A percentile compares a stretch with the other conserved stretches of the same genome.
Evolutionary conservation across 768 basidiomycete species (phyloP).

Genomic region (Tylopilus rubrobrunneus): DNA sequence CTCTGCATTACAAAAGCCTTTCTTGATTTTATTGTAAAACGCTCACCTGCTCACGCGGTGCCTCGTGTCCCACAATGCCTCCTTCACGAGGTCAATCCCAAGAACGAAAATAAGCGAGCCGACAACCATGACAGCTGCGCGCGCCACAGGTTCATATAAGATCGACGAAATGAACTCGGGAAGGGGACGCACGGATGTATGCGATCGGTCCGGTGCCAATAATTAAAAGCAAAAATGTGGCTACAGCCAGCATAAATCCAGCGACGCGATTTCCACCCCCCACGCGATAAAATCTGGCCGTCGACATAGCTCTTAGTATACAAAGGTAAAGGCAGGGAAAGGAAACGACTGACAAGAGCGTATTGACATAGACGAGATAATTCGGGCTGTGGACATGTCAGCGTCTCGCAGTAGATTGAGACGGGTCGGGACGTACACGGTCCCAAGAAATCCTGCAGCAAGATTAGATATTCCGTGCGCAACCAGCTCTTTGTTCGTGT

Average conservation of each 20-base stretch:
- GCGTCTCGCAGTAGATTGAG: neutral
- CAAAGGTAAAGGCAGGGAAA: neutral
- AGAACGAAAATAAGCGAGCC: constrained; percentile 90
- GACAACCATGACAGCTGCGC: constrained; percentile 83
- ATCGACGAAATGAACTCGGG: neutral
- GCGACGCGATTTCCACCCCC: constrained; percentile 84
- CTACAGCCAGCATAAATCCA: constrained; percentile 79
- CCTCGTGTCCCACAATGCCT: constrained; percentile 94
- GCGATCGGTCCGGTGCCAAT: constrained; percentile 89
- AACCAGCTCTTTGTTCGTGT: constrained; percentile 90
- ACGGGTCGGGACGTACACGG: constrained; percentile 52
- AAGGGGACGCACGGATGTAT: constrained; percentile 69
- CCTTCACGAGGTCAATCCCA: constrained; percentile 91
- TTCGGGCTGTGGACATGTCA: constrained; percentile 52
- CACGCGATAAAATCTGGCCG: constrained; percentile 78
- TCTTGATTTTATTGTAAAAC: neutral
- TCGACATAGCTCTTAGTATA: neutral
- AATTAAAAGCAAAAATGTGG: constrained; percentile 66
- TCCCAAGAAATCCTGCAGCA: constrained; percentile 72
- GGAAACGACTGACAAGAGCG: constrained; percentile 54
- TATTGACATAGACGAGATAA: constrained; percentile 87
- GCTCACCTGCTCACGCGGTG: constrained; percentile 76
- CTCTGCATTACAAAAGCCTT: neutral
- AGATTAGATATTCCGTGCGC: constrained; percentile 92
- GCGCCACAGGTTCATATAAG: neutral